Conservation (phyloP, 345 rosid genomes). For the Excoecaria cochinchinensis region DNA sequence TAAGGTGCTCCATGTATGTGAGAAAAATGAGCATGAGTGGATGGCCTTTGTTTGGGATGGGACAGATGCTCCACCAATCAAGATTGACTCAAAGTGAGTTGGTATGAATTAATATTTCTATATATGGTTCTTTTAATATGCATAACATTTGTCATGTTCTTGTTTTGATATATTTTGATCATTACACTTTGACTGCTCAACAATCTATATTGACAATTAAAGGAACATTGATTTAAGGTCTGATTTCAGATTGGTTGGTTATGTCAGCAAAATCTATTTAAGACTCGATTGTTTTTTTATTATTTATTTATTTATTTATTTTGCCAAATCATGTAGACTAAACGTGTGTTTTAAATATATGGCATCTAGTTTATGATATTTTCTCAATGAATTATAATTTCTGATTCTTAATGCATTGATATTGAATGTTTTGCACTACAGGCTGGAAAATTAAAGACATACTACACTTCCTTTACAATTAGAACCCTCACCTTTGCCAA, state of each 20-base stretch:
- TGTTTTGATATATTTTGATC: neutral
- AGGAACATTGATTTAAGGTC: neutral
- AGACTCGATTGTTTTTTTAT: neutral
- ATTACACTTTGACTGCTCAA: neutral
- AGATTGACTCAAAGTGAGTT: slow-evolving; percentile 52
- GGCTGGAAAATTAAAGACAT: slow-evolving; percentile 52
- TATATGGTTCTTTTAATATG: neutral
- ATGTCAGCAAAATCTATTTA: neutral
- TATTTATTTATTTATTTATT: no score
- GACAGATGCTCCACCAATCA: slow-evolving; percentile 61
- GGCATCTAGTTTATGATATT: neutral
- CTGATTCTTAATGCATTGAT: neutral
- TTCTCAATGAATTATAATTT: neutral
- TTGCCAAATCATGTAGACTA: neutral
- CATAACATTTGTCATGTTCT: neutral
- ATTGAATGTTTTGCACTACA: slow-evolving; percentile 21
- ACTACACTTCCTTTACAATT: slow-evolving; percentile 46
- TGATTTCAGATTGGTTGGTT: neutral
- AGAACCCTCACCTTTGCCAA: slow-evolving; percentile 51
- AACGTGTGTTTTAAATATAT: neutral
- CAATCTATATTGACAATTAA: neutral
- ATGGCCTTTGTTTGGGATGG: slow-evolving; percentile 78
- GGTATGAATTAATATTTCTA: neutral
- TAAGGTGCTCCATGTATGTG: slow-evolving; percentile 57
- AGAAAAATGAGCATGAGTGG: slow-evolving; percentile 39